Evolutionary conservation across 1,139 yeast genomes (phyloP), one percentile per base, ranked within the genome.

Genomic region (Pichia norvegensis): DNA sequence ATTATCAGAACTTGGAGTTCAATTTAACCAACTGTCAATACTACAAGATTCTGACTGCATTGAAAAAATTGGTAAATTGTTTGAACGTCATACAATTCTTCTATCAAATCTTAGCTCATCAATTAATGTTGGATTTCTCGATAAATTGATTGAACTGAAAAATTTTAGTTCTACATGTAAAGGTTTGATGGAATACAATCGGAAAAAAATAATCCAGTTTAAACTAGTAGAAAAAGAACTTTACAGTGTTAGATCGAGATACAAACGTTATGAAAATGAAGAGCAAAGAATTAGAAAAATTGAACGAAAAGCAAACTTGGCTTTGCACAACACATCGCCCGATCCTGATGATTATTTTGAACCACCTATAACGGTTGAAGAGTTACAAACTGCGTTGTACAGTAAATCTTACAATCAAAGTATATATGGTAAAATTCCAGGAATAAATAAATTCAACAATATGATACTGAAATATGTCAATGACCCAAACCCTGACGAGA

Each of bases 111-210:
- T 90, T 21, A 80, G 83, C n/a, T 75, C 79, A 36, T 77, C 79
- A 40, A 68, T 90, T 40, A 81, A 85, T 51, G 76, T 86, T 10
- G 78, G 79, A 46, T 81, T 88, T 55, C 76, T 86, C 36, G 97
- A 90, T 59, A 95, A 95, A 4, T 67, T 90, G 31, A 81, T 85
- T 7, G 97, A 90, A 59, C 77, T 85, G 17, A 88, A 84, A 14
- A 87, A 85, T 57, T 80, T 83, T 64, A 79, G 94, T 0, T 71
- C 73, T 6, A 81, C 83, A 0, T 77, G 84, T 1, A 74, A 84
- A 42, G 75, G 78, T 39, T 77, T 90, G 16, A 71, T 83, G 42
- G 82, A 80, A 57, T 90, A 76, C 60, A 78, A 90, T 46, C 72
- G 75, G 38, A 73, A 81, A 55, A 90, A 92, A 61, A 67, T 77